phyloP scores from a whole-genome alignment of 2,329 filamentous ascomycete species.

The Hypomyces rosellus region DNA sequence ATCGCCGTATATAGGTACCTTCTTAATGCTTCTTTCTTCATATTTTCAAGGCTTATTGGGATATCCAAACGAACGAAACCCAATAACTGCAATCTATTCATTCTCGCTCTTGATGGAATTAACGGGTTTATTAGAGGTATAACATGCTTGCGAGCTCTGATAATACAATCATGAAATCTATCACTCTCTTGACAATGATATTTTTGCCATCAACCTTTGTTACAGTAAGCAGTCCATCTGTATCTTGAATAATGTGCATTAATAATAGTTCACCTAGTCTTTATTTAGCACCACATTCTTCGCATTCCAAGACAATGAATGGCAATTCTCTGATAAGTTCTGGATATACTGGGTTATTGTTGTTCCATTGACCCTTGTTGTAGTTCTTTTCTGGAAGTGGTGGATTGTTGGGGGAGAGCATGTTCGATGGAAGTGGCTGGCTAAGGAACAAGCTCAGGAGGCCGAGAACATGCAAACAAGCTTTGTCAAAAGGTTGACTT shows the following conservation, averaged over 20 bases:
- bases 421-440: too few relatives aligned
- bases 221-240: not conserved
- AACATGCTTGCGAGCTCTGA: not conserved
- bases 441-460: too few relatives aligned
- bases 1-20: too few relatives aligned
- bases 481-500: too few relatives aligned
- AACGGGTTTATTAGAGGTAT: not conserved
- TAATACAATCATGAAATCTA: not conserved
- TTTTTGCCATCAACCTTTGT: not conserved
- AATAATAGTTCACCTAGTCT: not conserved
- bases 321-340: not conserved
- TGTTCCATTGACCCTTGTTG: not conserved
- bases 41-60: too few relatives aligned
- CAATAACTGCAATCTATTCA: too few relatives aligned
- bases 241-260: not conserved
- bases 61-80: too few relatives aligned
- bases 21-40: too few relatives aligned
- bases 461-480: too few relatives aligned
- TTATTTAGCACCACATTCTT: not conserved
- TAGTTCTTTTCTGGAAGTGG: not conserved
- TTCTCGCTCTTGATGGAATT: too few relatives aligned
- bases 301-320: not conserved
- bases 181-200: not conserved
- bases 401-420: not conserved
- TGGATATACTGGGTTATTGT: not conserved